Evolutionary conservation across 331 rosid genomes (phyloP).

Genomic region (Malus hybrid): DNA sequence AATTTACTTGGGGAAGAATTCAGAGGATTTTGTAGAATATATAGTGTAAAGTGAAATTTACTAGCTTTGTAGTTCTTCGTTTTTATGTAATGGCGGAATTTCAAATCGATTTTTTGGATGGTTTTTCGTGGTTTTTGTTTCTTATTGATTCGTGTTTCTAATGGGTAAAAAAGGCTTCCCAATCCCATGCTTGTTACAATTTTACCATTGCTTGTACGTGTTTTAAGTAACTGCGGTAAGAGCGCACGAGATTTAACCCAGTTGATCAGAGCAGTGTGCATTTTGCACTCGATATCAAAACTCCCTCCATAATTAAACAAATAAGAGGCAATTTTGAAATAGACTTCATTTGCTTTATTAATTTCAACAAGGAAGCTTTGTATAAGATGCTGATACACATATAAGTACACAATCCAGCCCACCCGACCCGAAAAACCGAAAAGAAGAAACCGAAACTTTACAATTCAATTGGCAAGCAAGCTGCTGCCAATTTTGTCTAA

Average conservation of each 20-base stretch:
- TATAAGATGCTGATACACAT: neutral
- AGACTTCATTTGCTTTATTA: neutral
- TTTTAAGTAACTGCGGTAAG: neutral
- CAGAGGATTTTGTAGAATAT: neutral
- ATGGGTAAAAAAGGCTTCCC: no score
- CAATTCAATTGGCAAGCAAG: conserved; percentile 21
- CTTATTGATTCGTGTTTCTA: no score
- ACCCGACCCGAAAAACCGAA: neutral
- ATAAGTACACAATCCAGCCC: conserved; percentile 18
- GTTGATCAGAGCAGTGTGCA: no score
- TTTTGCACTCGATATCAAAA: no score
- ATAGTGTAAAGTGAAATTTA: neutral
- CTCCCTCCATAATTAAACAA: no score
- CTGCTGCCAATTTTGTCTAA: conserved; percentile 16
- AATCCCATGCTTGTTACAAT: no score
- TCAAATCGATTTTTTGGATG: neutral
- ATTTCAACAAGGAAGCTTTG: conserved; percentile 16
- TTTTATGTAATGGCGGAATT: neutral
- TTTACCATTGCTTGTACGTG: neutral
- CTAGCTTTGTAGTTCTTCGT: neutral
- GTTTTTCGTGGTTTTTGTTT: neutral
- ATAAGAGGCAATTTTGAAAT: neutral
- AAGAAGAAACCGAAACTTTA: conserved; percentile 28
- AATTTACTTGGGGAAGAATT: neutral
- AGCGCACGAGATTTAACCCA: no score